Percentiles rank a stretch among this genome's conserved stretches.
phyloP scores from a whole-genome alignment of 805 yeast species.

The Scheffersomyces spartinae region DNA sequence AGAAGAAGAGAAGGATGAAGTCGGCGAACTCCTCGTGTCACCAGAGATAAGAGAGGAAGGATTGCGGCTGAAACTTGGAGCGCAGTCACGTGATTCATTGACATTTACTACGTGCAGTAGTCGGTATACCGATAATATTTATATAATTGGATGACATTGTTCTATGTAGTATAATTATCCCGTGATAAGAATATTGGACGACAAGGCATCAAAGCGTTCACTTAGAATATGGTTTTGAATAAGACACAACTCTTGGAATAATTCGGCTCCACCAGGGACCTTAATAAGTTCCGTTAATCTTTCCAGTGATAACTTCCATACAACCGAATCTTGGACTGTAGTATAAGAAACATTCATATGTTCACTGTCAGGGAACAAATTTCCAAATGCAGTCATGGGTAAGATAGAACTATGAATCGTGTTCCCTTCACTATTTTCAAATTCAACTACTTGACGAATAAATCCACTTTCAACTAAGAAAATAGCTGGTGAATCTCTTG shows the following conservation, averaged over 20 bases:
- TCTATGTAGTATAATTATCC: too few relatives aligned
- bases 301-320: constrained; percentile 54
- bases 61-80: too few relatives aligned
- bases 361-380: constrained; percentile 24
- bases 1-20: too few relatives aligned
- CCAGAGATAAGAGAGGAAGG: too few relatives aligned
- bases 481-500: constrained; percentile 19
- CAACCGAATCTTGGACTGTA: constrained; percentile 49
- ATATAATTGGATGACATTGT: too few relatives aligned
- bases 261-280: constrained; percentile 32
- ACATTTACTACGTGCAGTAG: too few relatives aligned
- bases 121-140: too few relatives aligned
- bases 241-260: constrained; percentile 53
- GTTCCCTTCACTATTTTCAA: constrained; percentile 26
- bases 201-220: constrained; percentile 61
- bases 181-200: constrained; percentile 65
- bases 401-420: constrained; percentile 36
- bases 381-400: constrained; percentile 71
- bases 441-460: constrained; percentile 23
- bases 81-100: too few relatives aligned
- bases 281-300: constrained; percentile 34
- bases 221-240: constrained; percentile 53
- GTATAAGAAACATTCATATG: constrained; percentile 35
- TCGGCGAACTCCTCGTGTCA: too few relatives aligned
- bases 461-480: constrained; percentile 29